Conservation (phyloP, 768 basidiomycete species). For the Tylopilus felleus region DNA sequence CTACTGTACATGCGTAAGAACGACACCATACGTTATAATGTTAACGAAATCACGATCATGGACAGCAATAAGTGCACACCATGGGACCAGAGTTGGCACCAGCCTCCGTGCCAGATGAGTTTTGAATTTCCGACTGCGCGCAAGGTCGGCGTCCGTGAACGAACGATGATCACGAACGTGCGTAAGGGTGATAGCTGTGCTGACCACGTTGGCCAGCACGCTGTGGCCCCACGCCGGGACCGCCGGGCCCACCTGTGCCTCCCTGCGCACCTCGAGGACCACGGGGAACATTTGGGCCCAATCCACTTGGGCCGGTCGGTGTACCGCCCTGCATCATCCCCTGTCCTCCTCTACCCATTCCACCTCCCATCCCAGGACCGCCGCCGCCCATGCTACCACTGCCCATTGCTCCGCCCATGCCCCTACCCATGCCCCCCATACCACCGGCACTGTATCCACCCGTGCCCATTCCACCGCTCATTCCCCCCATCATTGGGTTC, state of each 20-base stretch:
- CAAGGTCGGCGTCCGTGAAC: neutral
- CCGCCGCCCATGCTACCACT: conserved; percentile 34
- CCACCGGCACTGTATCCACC: conserved; percentile 36
- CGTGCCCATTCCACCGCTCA: conserved; percentile 31
- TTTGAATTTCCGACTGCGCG: conserved; percentile 10
- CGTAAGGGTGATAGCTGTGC: conserved; percentile 83
- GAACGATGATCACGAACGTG: conserved; percentile 44
- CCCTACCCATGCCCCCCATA: conserved; percentile 39
- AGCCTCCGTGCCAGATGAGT: neutral
- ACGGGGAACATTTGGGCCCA: conserved; percentile 60
- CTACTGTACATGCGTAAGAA: conserved; percentile 8
- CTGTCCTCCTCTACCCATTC: conserved; percentile 41
- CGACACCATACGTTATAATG: conserved; percentile 12
- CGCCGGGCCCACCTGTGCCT: conserved; percentile 49
- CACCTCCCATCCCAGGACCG: conserved; percentile 34
- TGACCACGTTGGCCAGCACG: conserved; percentile 68
- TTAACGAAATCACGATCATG: conserved; percentile 12
- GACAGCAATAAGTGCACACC: conserved; percentile 2
- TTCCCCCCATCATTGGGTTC: conserved; percentile 35
- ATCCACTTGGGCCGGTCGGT: conserved; percentile 37
- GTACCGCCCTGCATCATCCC: conserved; percentile 38
- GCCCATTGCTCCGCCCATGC: conserved; percentile 43
- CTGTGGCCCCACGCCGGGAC: conserved; percentile 66
- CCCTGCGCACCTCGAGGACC: conserved; percentile 60
- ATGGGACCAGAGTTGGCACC: conserved; percentile 4